phyloP scores from a whole-genome alignment of 176 grass and related monocot species.

The Oryza rufipogon region DNA sequence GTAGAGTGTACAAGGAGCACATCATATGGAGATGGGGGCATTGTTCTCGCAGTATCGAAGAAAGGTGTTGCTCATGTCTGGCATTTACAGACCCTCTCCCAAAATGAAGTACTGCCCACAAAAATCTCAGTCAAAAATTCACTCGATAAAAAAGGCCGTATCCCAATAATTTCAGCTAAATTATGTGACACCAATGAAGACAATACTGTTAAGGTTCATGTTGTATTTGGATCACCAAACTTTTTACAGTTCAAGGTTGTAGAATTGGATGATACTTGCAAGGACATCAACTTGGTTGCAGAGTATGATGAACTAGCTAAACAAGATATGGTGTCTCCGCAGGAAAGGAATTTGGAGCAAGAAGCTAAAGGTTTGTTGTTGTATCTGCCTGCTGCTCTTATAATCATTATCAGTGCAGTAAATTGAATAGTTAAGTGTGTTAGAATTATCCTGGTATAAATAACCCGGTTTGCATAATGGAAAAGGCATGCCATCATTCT shows the following conservation, averaged over 20 bases:
- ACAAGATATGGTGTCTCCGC: background rate
- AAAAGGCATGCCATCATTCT: background rate
- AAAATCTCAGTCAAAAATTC: constrained; percentile 50
- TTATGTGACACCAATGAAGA: constrained; percentile 48
- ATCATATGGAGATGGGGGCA: constrained; percentile 26
- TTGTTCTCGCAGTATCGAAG: constrained; percentile 60
- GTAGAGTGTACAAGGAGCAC: constrained; percentile 42
- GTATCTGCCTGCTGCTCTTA: background rate
- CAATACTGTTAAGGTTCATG: constrained; percentile 40
- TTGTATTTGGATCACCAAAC: constrained; percentile 43
- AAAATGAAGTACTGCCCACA: constrained; percentile 12
- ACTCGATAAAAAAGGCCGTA: constrained; percentile 34
- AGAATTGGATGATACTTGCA: constrained; percentile 46
- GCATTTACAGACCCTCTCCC: constrained; percentile 52
- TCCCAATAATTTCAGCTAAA: constrained; percentile 51
- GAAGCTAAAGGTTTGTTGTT: constrained; percentile 29
- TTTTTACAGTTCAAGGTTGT: constrained; percentile 51
- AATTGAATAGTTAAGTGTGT: background rate
- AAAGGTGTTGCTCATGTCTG: constrained; percentile 61
- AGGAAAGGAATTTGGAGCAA: constrained; percentile 1
- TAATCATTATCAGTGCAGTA: constrained; percentile 19
- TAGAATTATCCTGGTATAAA: background rate
- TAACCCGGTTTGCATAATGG: constrained; percentile 6
- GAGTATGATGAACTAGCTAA: constrained; percentile 25
- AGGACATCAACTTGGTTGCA: constrained; percentile 28